A percentile compares a stretch with the other conserved stretches of the same genome.
Evolutionary conservation across 352 stramenopile species (phyloP).

Genomic region (Phytopythium kandeliae): DNA sequence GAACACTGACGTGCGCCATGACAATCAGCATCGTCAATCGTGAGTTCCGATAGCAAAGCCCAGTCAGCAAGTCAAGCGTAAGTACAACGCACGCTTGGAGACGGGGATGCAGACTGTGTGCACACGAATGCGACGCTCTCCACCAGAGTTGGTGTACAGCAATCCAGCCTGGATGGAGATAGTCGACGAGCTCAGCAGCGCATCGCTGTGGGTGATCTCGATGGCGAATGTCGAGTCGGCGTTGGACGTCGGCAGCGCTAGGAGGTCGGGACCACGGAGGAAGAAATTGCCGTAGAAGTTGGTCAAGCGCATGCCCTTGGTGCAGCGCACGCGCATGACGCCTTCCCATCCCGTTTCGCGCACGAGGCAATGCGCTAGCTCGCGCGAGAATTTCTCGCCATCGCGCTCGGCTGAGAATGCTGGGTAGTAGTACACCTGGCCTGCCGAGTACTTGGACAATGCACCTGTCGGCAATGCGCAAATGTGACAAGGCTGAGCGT

Average conservation of each 20-base stretch:
- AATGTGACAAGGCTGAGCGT: background rate
- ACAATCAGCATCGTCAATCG: background rate
- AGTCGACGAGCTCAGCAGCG: conserved; percentile 89
- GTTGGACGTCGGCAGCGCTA: conserved; percentile 95
- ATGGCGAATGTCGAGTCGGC: conserved; percentile 96
- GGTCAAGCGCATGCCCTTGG: conserved; percentile 95
- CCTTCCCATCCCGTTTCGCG: conserved; percentile 94
- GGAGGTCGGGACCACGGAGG: conserved; percentile 95
- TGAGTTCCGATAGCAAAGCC: too few species aligned
- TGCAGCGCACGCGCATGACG: conserved; percentile 97
- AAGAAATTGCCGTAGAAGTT: conserved; percentile 99
- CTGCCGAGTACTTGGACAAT: conserved; percentile 94
- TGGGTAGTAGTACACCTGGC: conserved; percentile 97
- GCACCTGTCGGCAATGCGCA: conserved; percentile 36
- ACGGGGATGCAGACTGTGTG: conserved; percentile 96
- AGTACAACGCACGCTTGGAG: conserved; percentile 59
- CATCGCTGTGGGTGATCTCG: conserved; percentile 97
- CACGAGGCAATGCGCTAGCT: conserved; percentile 90
- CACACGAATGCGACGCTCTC: conserved; percentile 97
- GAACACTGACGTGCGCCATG: too few species aligned
- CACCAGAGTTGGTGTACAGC: conserved; percentile 97
- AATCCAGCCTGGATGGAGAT: conserved; percentile 96
- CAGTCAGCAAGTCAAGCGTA: background rate
- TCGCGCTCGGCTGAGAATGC: conserved; percentile 90
- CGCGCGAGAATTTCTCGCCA: conserved; percentile 90